A percentile compares a stretch with the other conserved stretches of the same genome.
These are phyloP conservation scores for Streptanthus diversifolius DNA, from an alignment of 345 rosid species.

Conservation along the genomic window DNA sequence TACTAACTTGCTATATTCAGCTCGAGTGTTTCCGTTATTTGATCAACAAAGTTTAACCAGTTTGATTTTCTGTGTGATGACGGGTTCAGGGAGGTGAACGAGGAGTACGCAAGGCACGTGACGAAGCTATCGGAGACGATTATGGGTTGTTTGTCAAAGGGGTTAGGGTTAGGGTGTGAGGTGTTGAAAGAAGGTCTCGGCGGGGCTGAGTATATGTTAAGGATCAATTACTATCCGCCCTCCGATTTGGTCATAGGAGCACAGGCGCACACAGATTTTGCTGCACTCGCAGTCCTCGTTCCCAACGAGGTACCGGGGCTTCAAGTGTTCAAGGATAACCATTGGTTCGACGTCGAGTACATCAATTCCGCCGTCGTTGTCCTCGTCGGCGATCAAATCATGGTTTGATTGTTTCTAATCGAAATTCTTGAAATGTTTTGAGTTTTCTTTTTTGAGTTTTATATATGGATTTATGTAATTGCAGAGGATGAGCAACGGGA, in stretches of 20 bases:
- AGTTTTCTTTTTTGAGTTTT: background rate
- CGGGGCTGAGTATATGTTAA: background rate
- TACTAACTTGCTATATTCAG: background rate
- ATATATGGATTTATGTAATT: background rate
- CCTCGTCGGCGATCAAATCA: constrained; percentile 5
- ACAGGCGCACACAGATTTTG: background rate
- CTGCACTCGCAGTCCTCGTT: background rate
- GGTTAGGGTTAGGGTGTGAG: background rate
- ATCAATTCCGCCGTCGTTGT: background rate
- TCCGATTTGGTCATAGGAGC: background rate
- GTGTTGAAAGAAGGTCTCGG: background rate
- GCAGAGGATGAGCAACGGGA: constrained; percentile 2
- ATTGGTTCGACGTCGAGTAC: background rate
- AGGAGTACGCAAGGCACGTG: background rate
- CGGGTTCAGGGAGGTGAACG: background rate
- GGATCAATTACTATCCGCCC: background rate
- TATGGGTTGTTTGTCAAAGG: constrained; percentile 10
- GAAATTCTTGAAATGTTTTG: background rate
- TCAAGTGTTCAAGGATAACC: background rate
- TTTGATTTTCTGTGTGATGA: background rate
- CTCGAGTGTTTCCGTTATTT: background rate
- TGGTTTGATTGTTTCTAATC: background rate
- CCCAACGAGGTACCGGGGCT: background rate
- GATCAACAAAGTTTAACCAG: background rate
- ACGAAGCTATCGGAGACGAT: background rate